These are phyloP conservation scores for Penicillium waksmanii DNA, from an alignment of 495 filamentous ascomycete species.

Conservation along the genomic window DNA sequence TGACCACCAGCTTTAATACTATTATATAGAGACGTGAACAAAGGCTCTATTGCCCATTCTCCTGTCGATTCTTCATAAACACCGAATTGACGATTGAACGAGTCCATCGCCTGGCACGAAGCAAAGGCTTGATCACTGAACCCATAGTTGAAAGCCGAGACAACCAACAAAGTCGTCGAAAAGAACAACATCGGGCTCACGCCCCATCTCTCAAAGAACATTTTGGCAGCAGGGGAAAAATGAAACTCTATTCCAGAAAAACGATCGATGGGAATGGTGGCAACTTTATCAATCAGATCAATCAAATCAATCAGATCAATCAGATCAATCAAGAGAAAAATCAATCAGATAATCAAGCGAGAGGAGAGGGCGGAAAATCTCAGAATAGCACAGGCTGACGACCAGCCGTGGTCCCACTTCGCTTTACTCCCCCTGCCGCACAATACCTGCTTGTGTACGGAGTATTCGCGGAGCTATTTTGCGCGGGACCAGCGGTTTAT, in stretches of 20 bases:
- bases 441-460: neutral
- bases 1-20: constrained; percentile 40
- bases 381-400: neutral
- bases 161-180: constrained; percentile 8
- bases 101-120: constrained; percentile 37
- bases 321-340: constrained; percentile 7
- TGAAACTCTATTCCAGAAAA: neutral
- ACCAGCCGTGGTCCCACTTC: neutral
- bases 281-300: constrained; percentile 12
- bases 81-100: constrained; percentile 37
- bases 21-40: constrained; percentile 36
- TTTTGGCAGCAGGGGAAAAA: constrained; percentile 1
- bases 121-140: constrained; percentile 40
- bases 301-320: constrained; percentile 10
- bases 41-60: constrained; percentile 23
- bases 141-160: constrained; percentile 41
- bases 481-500: neutral
- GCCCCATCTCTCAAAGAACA: constrained; percentile 6
- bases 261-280: neutral
- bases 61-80: constrained; percentile 25
- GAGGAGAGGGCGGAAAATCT: neutral
- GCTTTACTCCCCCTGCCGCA: neutral
- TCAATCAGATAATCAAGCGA: constrained; percentile 1
- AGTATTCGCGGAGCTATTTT: neutral
- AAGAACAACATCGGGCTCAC: constrained; percentile 16